phyloP scores from a whole-genome alignment of 176 grass and related monocot species.

The Carex myosuroides region DNA sequence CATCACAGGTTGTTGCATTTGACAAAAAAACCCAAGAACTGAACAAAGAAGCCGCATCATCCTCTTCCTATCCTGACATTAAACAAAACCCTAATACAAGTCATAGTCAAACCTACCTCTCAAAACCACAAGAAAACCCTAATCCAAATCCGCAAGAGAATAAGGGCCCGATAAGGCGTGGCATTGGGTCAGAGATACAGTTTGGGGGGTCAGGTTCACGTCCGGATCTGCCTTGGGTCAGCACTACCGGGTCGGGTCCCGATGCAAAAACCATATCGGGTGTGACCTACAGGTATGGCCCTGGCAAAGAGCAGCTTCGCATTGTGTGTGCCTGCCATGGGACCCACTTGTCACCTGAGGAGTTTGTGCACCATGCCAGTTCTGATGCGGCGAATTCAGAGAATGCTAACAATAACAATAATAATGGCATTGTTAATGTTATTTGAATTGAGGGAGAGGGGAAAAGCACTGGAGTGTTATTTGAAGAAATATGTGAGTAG shows the following conservation, averaged over 20 bases:
- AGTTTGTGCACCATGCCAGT: constrained; percentile 73
- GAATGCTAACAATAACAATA: constrained; percentile 5
- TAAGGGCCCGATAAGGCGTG: constrained; percentile 53
- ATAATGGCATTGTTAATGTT: constrained; percentile 1
- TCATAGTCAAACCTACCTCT: background rate
- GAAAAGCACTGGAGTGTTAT: background rate
- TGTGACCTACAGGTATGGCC: constrained; percentile 79
- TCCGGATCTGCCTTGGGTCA: constrained; percentile 96
- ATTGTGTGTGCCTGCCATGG: constrained; percentile 94
- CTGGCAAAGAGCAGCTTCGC: constrained; percentile 53
- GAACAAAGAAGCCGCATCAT: constrained; percentile 34
- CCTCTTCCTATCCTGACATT: constrained; percentile 38
- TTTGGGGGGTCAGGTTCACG: constrained; percentile 80
- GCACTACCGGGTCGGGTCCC: constrained; percentile 51
- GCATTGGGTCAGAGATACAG: constrained; percentile 61
- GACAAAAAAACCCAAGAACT: background rate
- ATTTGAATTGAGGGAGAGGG: background rate
- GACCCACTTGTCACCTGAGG: constrained; percentile 62
- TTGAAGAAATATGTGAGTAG: background rate
- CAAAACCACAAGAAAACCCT: constrained; percentile 5
- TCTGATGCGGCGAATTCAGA: constrained; percentile 18
- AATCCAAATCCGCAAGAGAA: constrained; percentile 30
- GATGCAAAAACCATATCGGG: constrained; percentile 86
- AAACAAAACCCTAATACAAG: constrained; percentile 37
- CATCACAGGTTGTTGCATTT: background rate